Percentiles rank a stretch among this genome's conserved stretches.
phyloP scores from a whole-genome alignment of 352 stramenopile species.

The Phytophthora pisi region DNA sequence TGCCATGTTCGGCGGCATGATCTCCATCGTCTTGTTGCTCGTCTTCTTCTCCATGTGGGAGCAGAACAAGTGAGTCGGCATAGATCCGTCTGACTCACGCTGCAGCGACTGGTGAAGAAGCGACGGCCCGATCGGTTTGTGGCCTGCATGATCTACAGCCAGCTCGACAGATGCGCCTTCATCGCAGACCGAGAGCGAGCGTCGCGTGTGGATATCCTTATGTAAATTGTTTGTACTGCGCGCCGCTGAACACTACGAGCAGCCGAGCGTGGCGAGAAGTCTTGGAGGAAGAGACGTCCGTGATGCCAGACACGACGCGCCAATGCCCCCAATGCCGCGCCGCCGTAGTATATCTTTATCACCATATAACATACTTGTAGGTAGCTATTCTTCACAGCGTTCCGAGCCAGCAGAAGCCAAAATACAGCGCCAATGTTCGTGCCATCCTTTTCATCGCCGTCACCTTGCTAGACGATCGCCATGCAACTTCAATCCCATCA shows the following conservation, averaged over 20 bases:
- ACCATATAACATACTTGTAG: constrained; percentile 31
- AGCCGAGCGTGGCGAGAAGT: not conserved
- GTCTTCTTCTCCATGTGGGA: constrained; percentile 72
- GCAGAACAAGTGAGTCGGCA: constrained; percentile 33
- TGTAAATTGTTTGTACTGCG: constrained; percentile 32
- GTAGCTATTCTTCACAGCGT: constrained; percentile 11
- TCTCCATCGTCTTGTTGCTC: constrained; percentile 71
- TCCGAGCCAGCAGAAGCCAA: constrained; percentile 3
- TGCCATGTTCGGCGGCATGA: constrained; percentile 73
- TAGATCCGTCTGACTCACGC: constrained; percentile 18
- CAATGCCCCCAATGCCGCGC: constrained; percentile 1
- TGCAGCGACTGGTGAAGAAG: constrained; percentile 12
- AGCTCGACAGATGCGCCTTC: not conserved
- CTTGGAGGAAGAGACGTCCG: not conserved
- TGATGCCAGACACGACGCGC: not conserved
- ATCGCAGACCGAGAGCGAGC: not conserved
- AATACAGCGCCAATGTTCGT: constrained; percentile 15
- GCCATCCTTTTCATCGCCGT: not conserved
- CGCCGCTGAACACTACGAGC: constrained; percentile 21
- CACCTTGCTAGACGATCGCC: not conserved
- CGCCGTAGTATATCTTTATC: constrained; percentile 29
- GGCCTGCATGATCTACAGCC: not conserved
- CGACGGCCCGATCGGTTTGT: not conserved
- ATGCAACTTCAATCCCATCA: constrained; percentile 15
- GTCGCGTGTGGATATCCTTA: constrained; percentile 22